Evolutionary conservation across 192 early-diverging fungal genomes (phyloP).

Genomic region (Backusella westeae): DNA sequence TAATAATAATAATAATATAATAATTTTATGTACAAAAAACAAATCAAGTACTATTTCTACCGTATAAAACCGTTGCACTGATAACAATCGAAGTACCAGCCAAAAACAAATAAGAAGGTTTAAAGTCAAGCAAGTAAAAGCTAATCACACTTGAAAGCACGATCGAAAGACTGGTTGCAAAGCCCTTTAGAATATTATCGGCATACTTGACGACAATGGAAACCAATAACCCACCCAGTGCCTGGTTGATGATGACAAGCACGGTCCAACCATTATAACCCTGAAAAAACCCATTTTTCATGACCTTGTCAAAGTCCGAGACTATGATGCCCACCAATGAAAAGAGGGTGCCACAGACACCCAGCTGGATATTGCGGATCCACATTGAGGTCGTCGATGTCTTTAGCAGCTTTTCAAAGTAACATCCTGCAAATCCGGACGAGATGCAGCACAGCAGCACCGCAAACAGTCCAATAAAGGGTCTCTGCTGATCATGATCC

Average conservation of each 20-base stretch:
- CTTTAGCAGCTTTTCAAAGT: conserved; percentile 90
- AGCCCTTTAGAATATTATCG: conserved; percentile 90
- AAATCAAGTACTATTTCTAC: conserved; percentile 8
- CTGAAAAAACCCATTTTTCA: conserved; percentile 69
- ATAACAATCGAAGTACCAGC: conserved; percentile 67
- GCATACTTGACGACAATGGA: conserved; percentile 89
- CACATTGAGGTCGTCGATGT: conserved; percentile 73
- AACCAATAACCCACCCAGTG: conserved; percentile 83
- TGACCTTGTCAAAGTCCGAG: conserved; percentile 59
- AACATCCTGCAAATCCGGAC: conserved; percentile 84
- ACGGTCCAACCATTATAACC: conserved; percentile 75
- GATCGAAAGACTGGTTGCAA: conserved; percentile 86
- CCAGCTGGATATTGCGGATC: conserved; percentile 81
- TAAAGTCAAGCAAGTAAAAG: conserved; percentile 76
- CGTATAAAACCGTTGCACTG: conserved; percentile 56
- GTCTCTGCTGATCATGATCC: conserved; percentile 37
- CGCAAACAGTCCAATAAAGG: conserved; percentile 64
- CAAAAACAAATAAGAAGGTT: conserved; percentile 66
- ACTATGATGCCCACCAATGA: conserved; percentile 63
- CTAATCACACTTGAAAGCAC: conserved; percentile 78
- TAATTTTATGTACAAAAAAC: background rate
- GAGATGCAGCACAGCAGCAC: conserved; percentile 74
- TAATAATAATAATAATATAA: too few species aligned
- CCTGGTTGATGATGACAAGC: conserved; percentile 75
- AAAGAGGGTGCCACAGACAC: conserved; percentile 58